Evolutionary conservation across 768 basidiomycete species (phyloP), one percentile per base, ranked within the genome.

Genomic region (Macrolepiota dolichaula): DNA sequence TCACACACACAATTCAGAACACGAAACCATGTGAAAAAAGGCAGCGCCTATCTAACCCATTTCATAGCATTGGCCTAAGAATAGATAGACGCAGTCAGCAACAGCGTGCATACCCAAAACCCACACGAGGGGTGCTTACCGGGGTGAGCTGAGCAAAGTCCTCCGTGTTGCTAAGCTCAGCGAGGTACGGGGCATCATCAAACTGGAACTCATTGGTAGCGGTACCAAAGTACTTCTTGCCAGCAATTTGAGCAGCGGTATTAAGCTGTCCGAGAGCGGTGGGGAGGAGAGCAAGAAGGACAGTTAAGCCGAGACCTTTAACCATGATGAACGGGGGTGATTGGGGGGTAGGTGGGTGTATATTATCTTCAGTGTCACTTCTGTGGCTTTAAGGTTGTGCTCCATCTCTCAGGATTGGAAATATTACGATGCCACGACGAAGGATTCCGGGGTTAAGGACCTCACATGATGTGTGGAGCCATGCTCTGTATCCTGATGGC

Each of bases 121-220:
- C 15, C 7, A 17, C 22, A 12, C 47, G 36, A 42, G 40, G 38
- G 24, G 19, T n/a, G 9, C 19, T 9, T 22, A 68, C 68, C 7
- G 81, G 76, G 0, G 81, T 82, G 60, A 83, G 69, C 66, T 78
- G 77, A 13, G 72, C 73, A 64, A 81, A 83, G 57, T 76, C 69
- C 6, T 44, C 65, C 49, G 56, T 73, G 65, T 81, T 70, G 54
- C 69, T 66, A 47, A 81, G 71, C 54, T 77, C 72, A 6, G 72
- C 68, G 19, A 71, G 67, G 66, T 82, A 81, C 0, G 76, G 62
- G 0, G 72, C 63, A 64, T 81, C 78, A 24, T 70, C 73, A 44
- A 82, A 71, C 65, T 79, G 79, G 53, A 67, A 63, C 65, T 80
- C 79, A 70, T 81, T 79, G 7, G 80, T 80, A 15, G 81, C 81